phyloP scores from a whole-genome alignment of 2,329 filamentous ascomycete genomes.

The Penicillium hordei region DNA sequence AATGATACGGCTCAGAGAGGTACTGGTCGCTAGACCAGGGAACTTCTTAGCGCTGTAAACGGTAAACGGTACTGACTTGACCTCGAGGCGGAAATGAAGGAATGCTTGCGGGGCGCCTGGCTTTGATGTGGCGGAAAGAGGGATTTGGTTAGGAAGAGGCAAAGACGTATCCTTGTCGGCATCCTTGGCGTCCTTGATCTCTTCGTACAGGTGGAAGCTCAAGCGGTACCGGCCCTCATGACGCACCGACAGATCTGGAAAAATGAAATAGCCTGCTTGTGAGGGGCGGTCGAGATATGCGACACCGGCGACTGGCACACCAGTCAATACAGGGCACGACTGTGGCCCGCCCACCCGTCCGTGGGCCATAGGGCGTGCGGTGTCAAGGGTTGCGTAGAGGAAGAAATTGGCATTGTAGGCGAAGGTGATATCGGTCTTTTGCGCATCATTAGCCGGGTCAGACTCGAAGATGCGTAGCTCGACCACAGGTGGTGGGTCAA shows the following conservation, averaged over 20 bases:
- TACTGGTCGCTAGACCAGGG: constrained; percentile 88
- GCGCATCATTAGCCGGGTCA: constrained; percentile 53
- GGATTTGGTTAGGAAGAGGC: constrained; percentile 38
- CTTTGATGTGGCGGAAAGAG: constrained; percentile 34
- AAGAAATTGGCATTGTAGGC: constrained; percentile 97
- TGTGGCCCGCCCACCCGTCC: constrained; percentile 71
- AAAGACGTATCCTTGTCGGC: constrained; percentile 57
- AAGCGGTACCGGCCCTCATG: constrained; percentile 93
- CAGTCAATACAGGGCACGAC: constrained; percentile 79
- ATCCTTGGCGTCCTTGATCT: constrained; percentile 82
- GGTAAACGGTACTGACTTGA: constrained; percentile 81
- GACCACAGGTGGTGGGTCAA: constrained; percentile 92
- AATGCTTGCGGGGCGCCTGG: constrained; percentile 52
- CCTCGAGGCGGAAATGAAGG: constrained; percentile 83
- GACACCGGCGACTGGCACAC: constrained; percentile 92
- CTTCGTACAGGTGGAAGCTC: constrained; percentile 89
- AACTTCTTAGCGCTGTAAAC: constrained; percentile 99
- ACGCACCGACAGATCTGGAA: constrained; percentile 91
- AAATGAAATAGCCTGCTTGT: constrained; percentile 88
- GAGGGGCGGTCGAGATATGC: constrained; percentile 87
- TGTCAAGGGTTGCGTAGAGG: constrained; percentile 87
- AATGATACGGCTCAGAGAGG: constrained; percentile 80
- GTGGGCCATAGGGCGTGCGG: constrained; percentile 78
- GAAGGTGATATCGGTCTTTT: constrained; percentile 74
- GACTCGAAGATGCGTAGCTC: constrained; percentile 82